Conservation (phyloP, 495 filamentous ascomycete species). For the Neurospora africana region DNA sequence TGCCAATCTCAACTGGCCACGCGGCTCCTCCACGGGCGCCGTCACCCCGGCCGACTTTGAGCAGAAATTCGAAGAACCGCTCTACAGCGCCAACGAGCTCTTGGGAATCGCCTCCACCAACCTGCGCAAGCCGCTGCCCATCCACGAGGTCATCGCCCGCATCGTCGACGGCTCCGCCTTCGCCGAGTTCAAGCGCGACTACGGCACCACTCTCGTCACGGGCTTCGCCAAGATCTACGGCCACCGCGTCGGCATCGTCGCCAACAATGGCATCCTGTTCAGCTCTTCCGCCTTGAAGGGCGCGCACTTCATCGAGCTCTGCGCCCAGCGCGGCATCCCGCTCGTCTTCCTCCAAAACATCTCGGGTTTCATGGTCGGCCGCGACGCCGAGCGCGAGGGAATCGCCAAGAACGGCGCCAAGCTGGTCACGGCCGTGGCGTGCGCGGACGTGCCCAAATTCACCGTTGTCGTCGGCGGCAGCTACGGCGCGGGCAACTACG, state of each 20-base stretch:
- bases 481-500: slow-evolving; percentile 67
- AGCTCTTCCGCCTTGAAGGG: slow-evolving; percentile 84
- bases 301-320: slow-evolving; percentile 97
- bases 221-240: slow-evolving; percentile 89
- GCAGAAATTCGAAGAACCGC: slow-evolving; percentile 48
- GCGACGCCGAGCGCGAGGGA: slow-evolving; percentile 82
- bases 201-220: slow-evolving; percentile 83
- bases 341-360: slow-evolving; percentile 96
- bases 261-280: slow-evolving; percentile 98
- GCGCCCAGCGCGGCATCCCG: slow-evolving; percentile 78
- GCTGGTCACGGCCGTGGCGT: slow-evolving; percentile 90
- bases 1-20: slow-evolving; percentile 78
- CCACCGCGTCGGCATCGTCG: slow-evolving; percentile 84
- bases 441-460: slow-evolving; percentile 93
- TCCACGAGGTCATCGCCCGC: slow-evolving; percentile 84
- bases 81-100: slow-evolving; percentile 74
- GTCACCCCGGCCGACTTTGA: slow-evolving; percentile 6
- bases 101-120: slow-evolving; percentile 83
- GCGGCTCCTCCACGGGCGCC: slow-evolving; percentile 11
- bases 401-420: slow-evolving; percentile 98
- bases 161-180: slow-evolving; percentile 89
- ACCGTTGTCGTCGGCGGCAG: slow-evolving; percentile 87
- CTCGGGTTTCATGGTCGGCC: slow-evolving; percentile 94
- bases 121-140: slow-evolving; percentile 70
- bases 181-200: slow-evolving; percentile 89